Percentiles rank a stretch among this genome's conserved stretches.
Conservation (phyloP, 2,329 filamentous ascomycete genomes). For the Alternaria burnsii region DNA sequence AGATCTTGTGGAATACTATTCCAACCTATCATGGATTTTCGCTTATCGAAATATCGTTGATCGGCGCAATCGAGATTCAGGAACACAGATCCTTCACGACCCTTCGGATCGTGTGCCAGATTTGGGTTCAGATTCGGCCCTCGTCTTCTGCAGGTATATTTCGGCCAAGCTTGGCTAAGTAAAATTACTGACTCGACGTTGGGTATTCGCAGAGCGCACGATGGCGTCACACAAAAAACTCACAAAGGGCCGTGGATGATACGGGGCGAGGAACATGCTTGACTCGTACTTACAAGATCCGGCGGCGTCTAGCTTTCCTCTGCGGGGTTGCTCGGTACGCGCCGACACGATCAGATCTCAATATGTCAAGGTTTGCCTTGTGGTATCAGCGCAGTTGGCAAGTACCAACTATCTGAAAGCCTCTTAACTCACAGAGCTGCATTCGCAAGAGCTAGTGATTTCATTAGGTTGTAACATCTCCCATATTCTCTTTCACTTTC, state of each 20-base stretch:
- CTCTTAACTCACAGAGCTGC: not conserved
- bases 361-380: not conserved
- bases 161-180: not conserved
- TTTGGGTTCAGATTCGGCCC: constrained; percentile 1
- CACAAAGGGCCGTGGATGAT: not conserved
- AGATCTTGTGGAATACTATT: not conserved
- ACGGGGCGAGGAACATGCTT: not conserved
- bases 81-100: constrained; percentile 3
- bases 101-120: constrained; percentile 7
- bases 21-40: constrained; percentile 19
- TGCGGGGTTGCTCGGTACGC: constrained; percentile 15
- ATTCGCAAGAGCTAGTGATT: not conserved
- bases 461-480: not conserved
- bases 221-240: constrained; percentile 10
- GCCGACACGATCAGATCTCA: constrained; percentile 11
- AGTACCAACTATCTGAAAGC: not conserved
- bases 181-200: constrained; percentile 6
- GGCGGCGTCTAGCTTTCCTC: not conserved
- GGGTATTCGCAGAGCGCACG: constrained; percentile 7
- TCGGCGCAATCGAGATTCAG: constrained; percentile 1
- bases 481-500: not conserved
- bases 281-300: not conserved
- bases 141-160: not conserved
- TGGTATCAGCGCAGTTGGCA: not conserved
- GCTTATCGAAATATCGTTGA: constrained; percentile 17